Conservation (phyloP, 1,139 yeast species). For the Debaryomyces robertsiae region DNA sequence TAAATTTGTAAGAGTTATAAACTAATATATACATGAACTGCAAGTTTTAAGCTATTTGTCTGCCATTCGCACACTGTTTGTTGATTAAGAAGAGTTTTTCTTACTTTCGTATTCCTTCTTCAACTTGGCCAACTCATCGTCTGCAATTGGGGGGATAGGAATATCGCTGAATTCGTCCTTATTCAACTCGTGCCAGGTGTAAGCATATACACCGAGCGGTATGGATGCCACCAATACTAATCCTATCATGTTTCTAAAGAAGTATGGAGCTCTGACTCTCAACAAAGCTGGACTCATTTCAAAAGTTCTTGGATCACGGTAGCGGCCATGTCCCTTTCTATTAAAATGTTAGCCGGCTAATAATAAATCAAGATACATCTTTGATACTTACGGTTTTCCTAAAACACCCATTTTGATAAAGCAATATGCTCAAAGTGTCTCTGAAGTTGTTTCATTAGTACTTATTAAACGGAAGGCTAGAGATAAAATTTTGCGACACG, state of each 20-base stretch:
- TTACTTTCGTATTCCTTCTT: slow-evolving; percentile 64
- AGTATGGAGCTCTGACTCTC: slow-evolving; percentile 85
- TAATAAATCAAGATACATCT: too few species aligned
- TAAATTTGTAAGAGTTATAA: slow-evolving; percentile 4
- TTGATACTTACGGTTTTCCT: slow-evolving; percentile 41
- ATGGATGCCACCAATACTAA: slow-evolving; percentile 60
- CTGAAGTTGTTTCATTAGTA: background rate
- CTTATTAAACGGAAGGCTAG: background rate
- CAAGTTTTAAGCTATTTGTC: slow-evolving; percentile 2
- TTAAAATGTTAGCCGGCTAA: slow-evolving; percentile 16
- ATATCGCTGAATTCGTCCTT: slow-evolving; percentile 87
- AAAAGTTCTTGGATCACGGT: slow-evolving; percentile 76
- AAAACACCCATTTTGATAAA: slow-evolving; percentile 32
- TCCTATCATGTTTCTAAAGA: slow-evolving; percentile 70
- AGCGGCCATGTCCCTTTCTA: slow-evolving; percentile 41
- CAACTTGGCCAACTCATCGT: slow-evolving; percentile 71
- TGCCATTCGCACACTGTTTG: background rate
- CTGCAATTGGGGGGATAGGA: slow-evolving; percentile 90
- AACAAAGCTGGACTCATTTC: slow-evolving; percentile 94
- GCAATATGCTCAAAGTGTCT: too few species aligned
- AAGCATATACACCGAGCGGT: slow-evolving; percentile 69
- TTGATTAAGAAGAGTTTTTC: slow-evolving; percentile 23
- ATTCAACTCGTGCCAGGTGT: slow-evolving; percentile 71
- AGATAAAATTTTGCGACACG: background rate
- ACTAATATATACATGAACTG: slow-evolving; percentile 7